Evolutionary conservation across 1,139 yeast genomes (phyloP), one percentile per base, ranked within the genome.

Genomic region (Diutina pseudorugosa): DNA sequence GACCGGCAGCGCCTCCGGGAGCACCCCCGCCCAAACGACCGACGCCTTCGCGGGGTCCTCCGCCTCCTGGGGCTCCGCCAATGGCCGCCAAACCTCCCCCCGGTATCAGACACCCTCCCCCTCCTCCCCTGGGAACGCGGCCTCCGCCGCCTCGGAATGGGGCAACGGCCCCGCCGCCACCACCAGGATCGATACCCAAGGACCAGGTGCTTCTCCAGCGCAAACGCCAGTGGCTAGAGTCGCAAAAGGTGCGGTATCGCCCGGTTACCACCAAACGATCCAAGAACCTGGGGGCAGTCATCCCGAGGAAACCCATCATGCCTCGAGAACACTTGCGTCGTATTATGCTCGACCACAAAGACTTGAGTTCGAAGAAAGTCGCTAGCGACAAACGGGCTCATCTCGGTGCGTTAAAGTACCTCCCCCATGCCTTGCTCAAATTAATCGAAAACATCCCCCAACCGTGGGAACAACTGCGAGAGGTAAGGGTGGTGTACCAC

Each of bases 391-490:
- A 91, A 63, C 73, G 94, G 54, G 81, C 97, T 0, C 91, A 88
- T 61, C 68, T 94, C 27, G 97, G 98, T 0, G 93, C 98, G 0
- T 72, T 94, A 55, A 93, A 91, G 66, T 94, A 85, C 67, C 79
- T 94, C 83, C 99, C 99, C 0, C 98, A 93, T 68, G 97, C 98
- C 0, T 79, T 91, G 1, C 66, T 90, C 56, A 94, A 94, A 65
- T 75, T 94, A 41, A 64, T 94, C 51, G 98, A 94, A 62, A 91
- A 90, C 61, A 93, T 94, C 93, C 99, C 99, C 0, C 96, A 90
- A 64, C 99, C 99, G 1, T 94, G 99, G 99, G 98, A 94, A 65
- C 80, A 80, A 55, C 72, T 78, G 1, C 86, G 87, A 55, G 95
- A 87, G 53, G 98, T 94, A 12, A 82, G 80, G 56, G 98, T 93